A percentile compares a stretch with the other conserved stretches of the same genome.
Evolutionary conservation across 345 rosid genomes (phyloP).

Genomic region (Bruguiera parviflora): DNA sequence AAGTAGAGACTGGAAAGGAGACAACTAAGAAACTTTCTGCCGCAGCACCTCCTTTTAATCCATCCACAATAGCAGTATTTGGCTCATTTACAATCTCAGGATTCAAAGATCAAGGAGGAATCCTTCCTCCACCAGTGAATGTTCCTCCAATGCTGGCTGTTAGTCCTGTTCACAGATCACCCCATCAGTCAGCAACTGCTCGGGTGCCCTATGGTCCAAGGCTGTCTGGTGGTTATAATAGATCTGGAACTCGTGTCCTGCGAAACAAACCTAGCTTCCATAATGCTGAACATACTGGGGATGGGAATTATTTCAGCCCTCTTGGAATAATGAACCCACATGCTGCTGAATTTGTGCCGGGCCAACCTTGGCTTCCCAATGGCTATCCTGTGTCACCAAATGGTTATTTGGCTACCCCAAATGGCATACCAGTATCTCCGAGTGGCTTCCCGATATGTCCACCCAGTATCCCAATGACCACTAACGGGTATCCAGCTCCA

Average conservation of each 20-base stretch:
- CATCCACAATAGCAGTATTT: slow-evolving; percentile 62
- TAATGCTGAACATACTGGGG: slow-evolving; percentile 52
- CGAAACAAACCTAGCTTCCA: slow-evolving; percentile 65
- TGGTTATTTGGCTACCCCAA: slow-evolving; percentile 53
- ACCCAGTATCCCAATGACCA: slow-evolving; percentile 36
- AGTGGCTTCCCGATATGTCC: slow-evolving; percentile 54
- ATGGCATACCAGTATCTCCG: slow-evolving; percentile 52
- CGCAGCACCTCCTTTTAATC: slow-evolving; percentile 84
- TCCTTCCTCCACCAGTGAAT: slow-evolving; percentile 77
- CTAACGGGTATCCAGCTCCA: slow-evolving; percentile 38
- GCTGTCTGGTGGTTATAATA: slow-evolving; percentile 79
- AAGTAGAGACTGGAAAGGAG: slow-evolving; percentile 65
- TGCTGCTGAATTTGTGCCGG: slow-evolving; percentile 88
- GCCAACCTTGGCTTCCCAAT: slow-evolving; percentile 86
- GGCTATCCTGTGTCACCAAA: slow-evolving; percentile 73
- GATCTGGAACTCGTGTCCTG: slow-evolving; percentile 65
- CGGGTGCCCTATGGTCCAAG: slow-evolving; percentile 98
- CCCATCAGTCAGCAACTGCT: slow-evolving; percentile 89
- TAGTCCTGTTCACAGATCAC: slow-evolving; percentile 74
- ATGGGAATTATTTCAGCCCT: slow-evolving; percentile 52
- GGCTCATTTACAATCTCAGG: slow-evolving; percentile 63
- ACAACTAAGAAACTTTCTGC: slow-evolving; percentile 77
- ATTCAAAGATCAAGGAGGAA: slow-evolving; percentile 77
- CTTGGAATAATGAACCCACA: slow-evolving; percentile 96
- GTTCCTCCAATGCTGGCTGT: slow-evolving; percentile 73